Evolutionary conservation across 2,329 filamentous ascomycete genomes (phyloP), one percentile per base, ranked within the genome.

Genomic region (Penicillium corylophilum): DNA sequence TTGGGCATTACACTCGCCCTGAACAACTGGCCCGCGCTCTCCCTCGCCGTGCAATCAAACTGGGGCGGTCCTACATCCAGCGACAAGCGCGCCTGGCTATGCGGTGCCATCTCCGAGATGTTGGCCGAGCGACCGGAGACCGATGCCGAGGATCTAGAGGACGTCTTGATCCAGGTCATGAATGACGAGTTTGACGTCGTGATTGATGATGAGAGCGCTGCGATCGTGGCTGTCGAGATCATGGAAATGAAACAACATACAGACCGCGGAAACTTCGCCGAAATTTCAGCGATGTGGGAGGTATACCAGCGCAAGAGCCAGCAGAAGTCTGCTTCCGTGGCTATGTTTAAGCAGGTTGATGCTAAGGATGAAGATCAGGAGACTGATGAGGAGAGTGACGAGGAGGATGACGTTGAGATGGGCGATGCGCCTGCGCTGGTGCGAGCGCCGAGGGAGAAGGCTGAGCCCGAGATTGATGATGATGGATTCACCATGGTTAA

Each of bases 61-160:
- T 96, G 92, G 88, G 94, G 93, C 64, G 94, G 93, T 2, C 84
- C 89, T 36, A 85, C 90, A 66, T 87, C 85, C 20, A 72, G 80
- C 54, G 90, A 95, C 73, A 97, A 97, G 78, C 88, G 93, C 65
- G 93, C 96, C 79, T 97, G 92, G 93, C 89, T 99, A 65, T 93
- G 89, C 46, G 92, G 91, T 57, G 89, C 88, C 39, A 80, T 97
- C 47, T 87, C 86, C 53, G 90, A 96, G 23, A 83, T 96, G 56
- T 87, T 96, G 62, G 77, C 65, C 16, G 72, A 77, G 10, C 74
- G 78, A 3, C 78, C 83, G 2, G 77, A 84, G 49, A 85, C 89
- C 10, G 88, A 96, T 62, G 76, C 82, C 16, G 84, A 87, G 57
- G 90, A 96, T 63, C 77, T 96, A 39, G 93, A 97, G 76, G 82